Base-by-base conservation (phyloP, 176 grass and related monocot genomes). In the Echinochloa phyllopogon region DNA sequence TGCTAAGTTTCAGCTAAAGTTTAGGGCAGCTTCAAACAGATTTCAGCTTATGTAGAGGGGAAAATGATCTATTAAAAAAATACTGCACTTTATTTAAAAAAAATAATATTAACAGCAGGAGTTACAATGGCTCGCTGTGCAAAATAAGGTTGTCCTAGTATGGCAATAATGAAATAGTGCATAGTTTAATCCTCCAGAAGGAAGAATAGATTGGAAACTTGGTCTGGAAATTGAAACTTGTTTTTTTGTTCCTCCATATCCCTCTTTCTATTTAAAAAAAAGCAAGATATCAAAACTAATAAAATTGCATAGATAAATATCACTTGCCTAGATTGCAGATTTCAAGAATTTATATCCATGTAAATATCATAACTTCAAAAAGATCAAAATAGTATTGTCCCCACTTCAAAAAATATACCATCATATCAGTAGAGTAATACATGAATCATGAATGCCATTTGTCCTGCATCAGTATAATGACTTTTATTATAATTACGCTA, bases 281-380 rank as follows among this genome's bases (percentile, higher is more conserved):
- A 51, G 23, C 15, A 10, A 74, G 3, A 51, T 52, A 49, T 45
- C 14, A 72, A 24, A 62, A 47, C 3, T 57, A 18, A 76, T 57
- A 6, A n/a, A 76, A 57, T 18, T 57, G 51, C 51, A 41, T 13
- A 40, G 10, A 57, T 57, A 56, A 21, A 56, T 11, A 41, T 55
- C 29, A 21, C 50, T 75, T 75, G 73, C 36, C 74, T 76, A 76
- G 51, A 8, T 59, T 39, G 74, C 58, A 58, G 74, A 58, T 58
- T 41, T 76, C 18, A 76, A 74, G 36, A 58, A 24, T 58, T 58
- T n/a, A 58, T n/a, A 58, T 58, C 55, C 55, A 58, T 58, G 17
- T 70, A 25, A 56, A 79, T 50, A 50, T 44, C 38, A 37, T 18
- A 69, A 69, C 24, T 56, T 81, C 65, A 9, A 23, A 23, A 81